A percentile compares a stretch with the other conserved stretches of the same genome.
These are phyloP conservation scores for Lachancea sp. DNA, from an alignment of 805 yeast genomes.

Conservation along the genomic window DNA sequence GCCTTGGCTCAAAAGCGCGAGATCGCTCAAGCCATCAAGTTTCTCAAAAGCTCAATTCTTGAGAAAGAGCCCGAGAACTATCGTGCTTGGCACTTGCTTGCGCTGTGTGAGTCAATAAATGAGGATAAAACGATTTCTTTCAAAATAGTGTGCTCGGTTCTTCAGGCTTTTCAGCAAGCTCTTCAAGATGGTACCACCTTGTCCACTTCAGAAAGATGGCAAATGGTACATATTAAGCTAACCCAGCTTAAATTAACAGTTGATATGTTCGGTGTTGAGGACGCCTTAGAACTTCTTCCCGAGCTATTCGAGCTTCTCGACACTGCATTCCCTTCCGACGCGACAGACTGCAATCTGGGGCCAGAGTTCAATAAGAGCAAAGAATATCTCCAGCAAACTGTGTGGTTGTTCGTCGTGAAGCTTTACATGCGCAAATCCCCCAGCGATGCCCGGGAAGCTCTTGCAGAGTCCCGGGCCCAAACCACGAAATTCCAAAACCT, in stretches of 20 bases:
- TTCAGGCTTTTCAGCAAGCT: slow-evolving; percentile 38
- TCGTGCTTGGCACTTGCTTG: slow-evolving; percentile 61
- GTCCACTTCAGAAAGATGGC: slow-evolving; percentile 34
- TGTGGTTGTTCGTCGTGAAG: slow-evolving; percentile 72
- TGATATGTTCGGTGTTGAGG: slow-evolving; percentile 48
- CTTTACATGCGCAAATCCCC: slow-evolving; percentile 51
- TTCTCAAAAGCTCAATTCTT: slow-evolving; percentile 43
- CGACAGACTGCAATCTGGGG: slow-evolving; percentile 9
- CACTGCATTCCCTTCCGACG: slow-evolving; percentile 36
- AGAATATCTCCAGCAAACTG: slow-evolving; percentile 44
- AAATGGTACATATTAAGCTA: slow-evolving; percentile 60
- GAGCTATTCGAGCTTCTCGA: slow-evolving; percentile 58
- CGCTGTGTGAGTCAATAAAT: slow-evolving; percentile 54
- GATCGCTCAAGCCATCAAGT: slow-evolving; percentile 38
- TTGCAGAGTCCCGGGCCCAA: slow-evolving; percentile 60
- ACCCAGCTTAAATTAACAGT: slow-evolving; percentile 70
- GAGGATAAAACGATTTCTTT: slow-evolving; percentile 53
- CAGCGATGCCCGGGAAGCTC: slow-evolving; percentile 62
- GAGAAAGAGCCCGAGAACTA: slow-evolving; percentile 49
- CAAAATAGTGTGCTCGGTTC: slow-evolving; percentile 48
- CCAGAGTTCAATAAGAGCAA: slow-evolving; percentile 16
- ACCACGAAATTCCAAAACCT: slow-evolving; percentile 39
- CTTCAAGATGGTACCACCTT: slow-evolving; percentile 12
- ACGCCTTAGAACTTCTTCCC: slow-evolving; percentile 58
- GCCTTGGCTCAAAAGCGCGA: slow-evolving; percentile 41